These are phyloP conservation scores for Naematelia encephala DNA, from an alignment of 768 basidiomycete species.

Conservation along the genomic window DNA sequence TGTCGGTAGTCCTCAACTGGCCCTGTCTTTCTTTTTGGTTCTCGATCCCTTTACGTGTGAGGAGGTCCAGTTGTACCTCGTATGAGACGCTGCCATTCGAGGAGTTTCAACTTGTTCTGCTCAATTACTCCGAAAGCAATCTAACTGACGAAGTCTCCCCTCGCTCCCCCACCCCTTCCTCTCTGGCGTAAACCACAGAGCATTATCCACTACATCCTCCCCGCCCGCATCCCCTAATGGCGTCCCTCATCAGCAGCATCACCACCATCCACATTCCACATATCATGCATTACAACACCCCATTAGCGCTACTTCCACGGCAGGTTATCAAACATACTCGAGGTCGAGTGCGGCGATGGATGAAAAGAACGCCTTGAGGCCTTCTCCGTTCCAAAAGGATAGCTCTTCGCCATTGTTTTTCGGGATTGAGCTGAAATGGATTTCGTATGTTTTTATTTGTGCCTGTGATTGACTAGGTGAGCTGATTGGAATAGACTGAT, in stretches of 20 bases:
- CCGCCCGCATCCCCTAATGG: conserved; percentile 32
- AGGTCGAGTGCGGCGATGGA: conserved; percentile 3
- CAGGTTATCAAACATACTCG: not conserved
- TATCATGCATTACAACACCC: conserved; percentile 23
- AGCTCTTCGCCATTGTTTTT: conserved; percentile 27
- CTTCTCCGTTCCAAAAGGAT: conserved; percentile 1
- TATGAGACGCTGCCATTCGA: too few relatives aligned
- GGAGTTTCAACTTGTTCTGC: too few relatives aligned
- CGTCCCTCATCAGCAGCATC: conserved; percentile 10
- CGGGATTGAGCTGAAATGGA: conserved; percentile 50
- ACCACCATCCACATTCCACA: conserved; percentile 13
- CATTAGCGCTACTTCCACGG: not conserved
- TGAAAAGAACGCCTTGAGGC: conserved; percentile 1
- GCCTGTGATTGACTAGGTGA: not conserved
- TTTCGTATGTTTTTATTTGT: conserved; percentile 42
- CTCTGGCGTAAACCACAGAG: conserved; percentile 20
- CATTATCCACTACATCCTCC: conserved; percentile 24
- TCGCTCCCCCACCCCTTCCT: conserved; percentile 37
- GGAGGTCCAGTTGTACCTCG: too few relatives aligned
- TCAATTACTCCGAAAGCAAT: not conserved
- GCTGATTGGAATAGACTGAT: conserved; percentile 38
- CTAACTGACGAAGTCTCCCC: conserved; percentile 41
- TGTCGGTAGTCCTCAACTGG: too few relatives aligned
- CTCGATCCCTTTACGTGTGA: too few relatives aligned
- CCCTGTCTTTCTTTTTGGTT: too few relatives aligned